Conservation (phyloP, 1,284 basidiomycete species). For the Coniferiporia weirii region DNA sequence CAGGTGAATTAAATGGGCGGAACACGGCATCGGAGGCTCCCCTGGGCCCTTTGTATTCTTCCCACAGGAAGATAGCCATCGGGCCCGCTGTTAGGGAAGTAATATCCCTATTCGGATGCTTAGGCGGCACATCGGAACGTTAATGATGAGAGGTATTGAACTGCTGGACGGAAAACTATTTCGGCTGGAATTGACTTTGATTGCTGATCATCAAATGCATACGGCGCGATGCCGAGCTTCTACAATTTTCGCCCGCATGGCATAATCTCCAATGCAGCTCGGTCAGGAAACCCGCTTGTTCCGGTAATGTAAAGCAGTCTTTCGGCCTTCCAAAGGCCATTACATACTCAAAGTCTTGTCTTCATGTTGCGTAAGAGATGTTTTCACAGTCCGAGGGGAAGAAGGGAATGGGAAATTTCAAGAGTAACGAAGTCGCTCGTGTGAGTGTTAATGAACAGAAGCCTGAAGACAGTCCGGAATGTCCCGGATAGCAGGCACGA, state of each 20-base stretch:
- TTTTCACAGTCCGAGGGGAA: neutral
- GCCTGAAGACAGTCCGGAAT: neutral
- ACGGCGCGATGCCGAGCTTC: neutral
- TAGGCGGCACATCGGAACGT: neutral
- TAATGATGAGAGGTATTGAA: neutral
- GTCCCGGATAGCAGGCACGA: neutral
- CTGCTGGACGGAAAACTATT: neutral
- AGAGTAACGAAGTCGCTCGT: neutral
- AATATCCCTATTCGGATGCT: neutral
- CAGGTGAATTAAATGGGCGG: conserved; percentile 5
- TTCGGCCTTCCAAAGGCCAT: no score
- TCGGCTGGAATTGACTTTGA: neutral
- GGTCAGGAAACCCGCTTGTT: neutral
- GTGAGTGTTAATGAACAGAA: neutral
- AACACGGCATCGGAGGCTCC: conserved; percentile 10
- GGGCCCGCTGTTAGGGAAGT: conserved; percentile 8
- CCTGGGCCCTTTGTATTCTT: neutral
- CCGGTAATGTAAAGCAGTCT: no score
- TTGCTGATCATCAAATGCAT: neutral
- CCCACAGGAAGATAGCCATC: conserved; percentile 3
- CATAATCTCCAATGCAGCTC: neutral
- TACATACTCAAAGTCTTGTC: no score
- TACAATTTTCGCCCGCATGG: neutral
- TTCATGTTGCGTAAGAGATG: no score
- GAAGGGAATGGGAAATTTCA: neutral